These are phyloP conservation scores for Phellopilus nigrolimitatus DNA, from an alignment of 1,284 basidiomycete genomes.

Conservation along the genomic window DNA sequence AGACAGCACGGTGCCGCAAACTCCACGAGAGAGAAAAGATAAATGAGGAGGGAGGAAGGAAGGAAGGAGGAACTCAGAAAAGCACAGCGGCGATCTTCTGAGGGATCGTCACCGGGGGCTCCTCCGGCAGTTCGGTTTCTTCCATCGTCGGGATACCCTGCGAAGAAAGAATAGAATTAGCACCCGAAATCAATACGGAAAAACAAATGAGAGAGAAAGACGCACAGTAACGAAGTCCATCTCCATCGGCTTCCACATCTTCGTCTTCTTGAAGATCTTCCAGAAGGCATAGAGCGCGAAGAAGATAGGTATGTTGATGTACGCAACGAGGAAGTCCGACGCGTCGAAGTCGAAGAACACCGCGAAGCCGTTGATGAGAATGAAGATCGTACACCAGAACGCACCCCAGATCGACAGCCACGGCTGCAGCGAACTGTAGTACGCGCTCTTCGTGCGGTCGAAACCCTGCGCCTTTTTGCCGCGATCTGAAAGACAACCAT, in stretches of 20 bases:
- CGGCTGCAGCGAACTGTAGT: slow-evolving; percentile 47
- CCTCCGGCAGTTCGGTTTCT: slow-evolving; percentile 47
- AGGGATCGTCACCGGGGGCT: slow-evolving; percentile 36
- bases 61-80: slow-evolving; percentile 29
- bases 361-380: slow-evolving; percentile 48
- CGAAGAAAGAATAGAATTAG: neutral
- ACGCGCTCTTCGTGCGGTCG: slow-evolving; percentile 48
- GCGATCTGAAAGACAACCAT: slow-evolving; percentile 32
- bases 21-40: neutral
- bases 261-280: slow-evolving; percentile 52
- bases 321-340: slow-evolving; percentile 55
- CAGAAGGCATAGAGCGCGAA: slow-evolving; percentile 50
- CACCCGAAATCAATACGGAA: slow-evolving; percentile 2
- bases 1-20: no score
- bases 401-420: slow-evolving; percentile 36
- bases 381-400: slow-evolving; percentile 38
- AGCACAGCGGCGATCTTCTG: slow-evolving; percentile 36
- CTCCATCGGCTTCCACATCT: slow-evolving; percentile 43
- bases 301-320: slow-evolving; percentile 50
- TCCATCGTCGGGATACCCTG: slow-evolving; percentile 56
- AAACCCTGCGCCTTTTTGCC: slow-evolving; percentile 56
- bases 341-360: slow-evolving; percentile 62
- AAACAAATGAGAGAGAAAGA: slow-evolving; percentile 3
- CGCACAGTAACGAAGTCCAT: slow-evolving; percentile 59
- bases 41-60: neutral